Evolutionary conservation across 2,329 filamentous ascomycete genomes (phyloP).

Genomic region (Exophiala aquamarina): DNA sequence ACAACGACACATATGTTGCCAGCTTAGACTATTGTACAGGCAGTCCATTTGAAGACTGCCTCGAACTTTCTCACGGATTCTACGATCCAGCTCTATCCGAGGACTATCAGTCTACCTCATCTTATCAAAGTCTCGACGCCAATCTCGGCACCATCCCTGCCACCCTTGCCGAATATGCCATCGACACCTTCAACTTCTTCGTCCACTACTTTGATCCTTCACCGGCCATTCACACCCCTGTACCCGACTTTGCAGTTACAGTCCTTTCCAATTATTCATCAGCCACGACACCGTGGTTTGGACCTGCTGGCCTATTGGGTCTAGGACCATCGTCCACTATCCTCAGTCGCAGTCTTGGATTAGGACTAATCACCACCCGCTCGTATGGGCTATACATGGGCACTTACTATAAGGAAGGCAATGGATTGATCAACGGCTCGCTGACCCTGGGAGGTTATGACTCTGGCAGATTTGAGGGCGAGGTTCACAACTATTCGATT

Average conservation of each 20-base stretch:
- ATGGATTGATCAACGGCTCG: constrained; percentile 43
- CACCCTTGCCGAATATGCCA: constrained; percentile 34
- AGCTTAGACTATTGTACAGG: constrained; percentile 36
- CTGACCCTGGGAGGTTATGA: constrained; percentile 47
- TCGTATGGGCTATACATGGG: constrained; percentile 47
- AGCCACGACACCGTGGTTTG: constrained; percentile 23
- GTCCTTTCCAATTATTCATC: constrained; percentile 25
- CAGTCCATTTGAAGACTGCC: constrained; percentile 30
- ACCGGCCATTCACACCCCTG: constrained; percentile 17
- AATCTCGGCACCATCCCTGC: constrained; percentile 35
- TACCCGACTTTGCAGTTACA: constrained; percentile 23
- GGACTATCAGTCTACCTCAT: constrained; percentile 14
- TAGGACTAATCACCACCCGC: constrained; percentile 37
- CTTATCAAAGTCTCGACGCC: constrained; percentile 30
- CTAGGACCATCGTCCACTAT: constrained; percentile 40
- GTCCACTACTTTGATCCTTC: constrained; percentile 28
- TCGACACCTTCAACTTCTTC: constrained; percentile 28
- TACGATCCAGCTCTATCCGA: constrained; percentile 19
- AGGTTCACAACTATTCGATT: constrained; percentile 29
- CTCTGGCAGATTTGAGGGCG: constrained; percentile 41
- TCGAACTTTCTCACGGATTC: constrained; percentile 21
- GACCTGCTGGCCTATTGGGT: constrained; percentile 32
- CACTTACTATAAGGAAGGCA: constrained; percentile 40
- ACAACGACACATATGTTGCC: constrained; percentile 44
- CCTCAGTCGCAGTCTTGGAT: constrained; percentile 29